Evolutionary conservation across 163 green algal species (phyloP).

Genomic region (Coccomyxa subellipsoidea): DNA sequence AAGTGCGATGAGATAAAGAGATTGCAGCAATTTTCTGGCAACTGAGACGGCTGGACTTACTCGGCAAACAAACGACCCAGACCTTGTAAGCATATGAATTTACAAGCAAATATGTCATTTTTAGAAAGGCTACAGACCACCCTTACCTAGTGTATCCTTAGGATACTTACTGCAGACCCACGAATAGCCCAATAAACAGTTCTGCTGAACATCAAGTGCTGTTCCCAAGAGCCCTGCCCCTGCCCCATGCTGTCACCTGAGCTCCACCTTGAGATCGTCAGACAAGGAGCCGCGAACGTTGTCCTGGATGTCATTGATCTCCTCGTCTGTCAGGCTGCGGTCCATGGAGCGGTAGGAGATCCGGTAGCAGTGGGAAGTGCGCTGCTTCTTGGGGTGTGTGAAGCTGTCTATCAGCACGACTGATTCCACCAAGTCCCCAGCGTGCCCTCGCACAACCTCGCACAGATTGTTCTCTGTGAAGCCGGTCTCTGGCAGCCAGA

Average conservation of each 20-base stretch:
- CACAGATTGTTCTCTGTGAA: conserved; percentile 99
- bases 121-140: too few species aligned
- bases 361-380: conserved; percentile 92
- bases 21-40: too few species aligned
- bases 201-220: too few species aligned
- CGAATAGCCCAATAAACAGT: too few species aligned
- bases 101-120: too few species aligned
- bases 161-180: too few species aligned
- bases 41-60: too few species aligned
- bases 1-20: too few species aligned
- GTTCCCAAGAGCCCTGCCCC: too few species aligned
- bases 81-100: too few species aligned
- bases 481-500: conserved; percentile 82
- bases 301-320: conserved; percentile 95
- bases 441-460: conserved; percentile 72
- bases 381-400: conserved; percentile 86
- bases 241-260: conserved; percentile 46
- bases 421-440: conserved; percentile 94
- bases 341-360: conserved; percentile 84
- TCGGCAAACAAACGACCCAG: too few species aligned
- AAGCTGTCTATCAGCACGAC: conserved; percentile 97
- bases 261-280: conserved; percentile 59
- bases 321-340: conserved; percentile 89
- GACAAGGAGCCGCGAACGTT: conserved; percentile 43
- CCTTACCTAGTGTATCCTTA: too few species aligned